Evolutionary conservation across 768 basidiomycete species (phyloP), one percentile per base, ranked within the genome.

Genomic region (Cyathus striatus): DNA sequence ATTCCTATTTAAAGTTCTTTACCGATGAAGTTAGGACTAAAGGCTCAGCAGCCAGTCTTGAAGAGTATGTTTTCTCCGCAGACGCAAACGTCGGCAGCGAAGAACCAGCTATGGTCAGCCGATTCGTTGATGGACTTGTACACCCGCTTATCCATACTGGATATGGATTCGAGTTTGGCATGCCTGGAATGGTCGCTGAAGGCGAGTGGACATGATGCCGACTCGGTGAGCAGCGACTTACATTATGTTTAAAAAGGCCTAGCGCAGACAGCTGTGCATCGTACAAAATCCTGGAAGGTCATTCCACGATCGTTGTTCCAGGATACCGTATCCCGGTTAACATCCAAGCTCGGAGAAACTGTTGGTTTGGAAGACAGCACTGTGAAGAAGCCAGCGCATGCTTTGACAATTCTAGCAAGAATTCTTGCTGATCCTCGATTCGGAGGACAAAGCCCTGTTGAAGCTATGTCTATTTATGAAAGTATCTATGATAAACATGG

Each of bases 1-100:
- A 65, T n/a, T 68, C 70, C 0, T 87, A 85, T 53, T 56, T 79
- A n/a, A 54, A 65, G 3, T 86, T 77, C 60, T 86, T 84, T 57
- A 63, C 64, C 0, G 51, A 64, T 0, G 57, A 61, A 7, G 53
- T 74, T 27, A 57, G 68, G 27, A 55, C 64, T 9, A 70, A 78
- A 26, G 75, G 73, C 12, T 60, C 68, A 14, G 52, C 62, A 6
- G 53, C 51, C 1, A 60, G 70, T 0, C 51, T 87, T 14, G 82
- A 87, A 46, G 70, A 78, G 27, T 85, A 76, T 44, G 46, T 88
- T 6, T 82, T 87, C 50, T 76, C 79, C 13, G 43, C 50, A 4
- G 59, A 69, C 35, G 73, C 64, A 38, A 85, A 84, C 44, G 62
- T 70, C n/a, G 27, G 9, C 27, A 58, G 59, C 3, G 56, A 63